Evolutionary conservation across 148 eudicot genomes (phyloP).

Genomic region (Rhododendron ferrugineum): DNA sequence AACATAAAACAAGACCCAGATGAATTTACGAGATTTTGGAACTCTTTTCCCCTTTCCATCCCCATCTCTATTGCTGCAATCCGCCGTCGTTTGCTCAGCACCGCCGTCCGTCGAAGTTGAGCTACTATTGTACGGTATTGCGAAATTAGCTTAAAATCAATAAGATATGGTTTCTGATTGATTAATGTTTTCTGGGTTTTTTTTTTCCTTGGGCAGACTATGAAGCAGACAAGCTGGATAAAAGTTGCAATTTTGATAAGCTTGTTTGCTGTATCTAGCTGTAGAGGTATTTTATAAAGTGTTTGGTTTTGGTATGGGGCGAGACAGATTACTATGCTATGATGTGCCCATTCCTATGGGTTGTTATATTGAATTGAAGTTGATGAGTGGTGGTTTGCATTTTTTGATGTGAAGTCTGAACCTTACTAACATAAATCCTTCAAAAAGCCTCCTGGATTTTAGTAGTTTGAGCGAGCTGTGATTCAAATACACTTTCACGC

Average conservation of each 20-base stretch:
- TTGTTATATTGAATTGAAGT: background rate
- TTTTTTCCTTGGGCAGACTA: slow-evolving; percentile 10
- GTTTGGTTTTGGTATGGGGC: background rate
- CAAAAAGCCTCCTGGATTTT: too few species aligned
- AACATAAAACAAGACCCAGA: background rate
- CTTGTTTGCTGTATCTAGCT: slow-evolving; percentile 5
- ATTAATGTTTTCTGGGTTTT: background rate
- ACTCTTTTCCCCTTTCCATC: too few species aligned
- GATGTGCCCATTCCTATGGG: background rate
- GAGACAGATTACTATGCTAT: background rate
- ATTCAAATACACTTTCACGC: background rate
- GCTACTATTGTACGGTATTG: background rate
- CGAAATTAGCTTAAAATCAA: background rate
- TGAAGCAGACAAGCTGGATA: slow-evolving; percentile 16
- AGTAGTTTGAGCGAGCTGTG: background rate
- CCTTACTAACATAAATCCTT: too few species aligned
- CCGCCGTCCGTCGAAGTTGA: background rate
- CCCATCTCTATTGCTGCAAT: background rate
- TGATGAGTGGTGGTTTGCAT: background rate
- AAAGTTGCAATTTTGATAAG: slow-evolving; percentile 15
- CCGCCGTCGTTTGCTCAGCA: background rate
- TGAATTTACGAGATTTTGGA: background rate
- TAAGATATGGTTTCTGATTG: background rate
- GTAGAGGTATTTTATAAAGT: slow-evolving; percentile 9
- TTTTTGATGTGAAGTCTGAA: background rate